Conservation (phyloP, 1,284 basidiomycete species). For the Leccinum cinnamomeum region DNA sequence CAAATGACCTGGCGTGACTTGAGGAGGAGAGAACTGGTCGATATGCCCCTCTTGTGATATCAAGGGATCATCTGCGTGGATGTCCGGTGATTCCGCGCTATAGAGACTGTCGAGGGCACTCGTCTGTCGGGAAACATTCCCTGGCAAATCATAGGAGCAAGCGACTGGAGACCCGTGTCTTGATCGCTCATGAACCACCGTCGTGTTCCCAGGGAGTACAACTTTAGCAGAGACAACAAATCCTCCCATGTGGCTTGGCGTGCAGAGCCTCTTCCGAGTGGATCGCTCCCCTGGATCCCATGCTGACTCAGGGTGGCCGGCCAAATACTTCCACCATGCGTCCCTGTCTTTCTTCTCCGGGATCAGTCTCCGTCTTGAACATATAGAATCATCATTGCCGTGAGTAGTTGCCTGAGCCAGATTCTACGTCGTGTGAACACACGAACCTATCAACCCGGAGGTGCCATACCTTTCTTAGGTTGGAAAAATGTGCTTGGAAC, state of each 20-base stretch:
- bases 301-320: constrained; percentile 62
- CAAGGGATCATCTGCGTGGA: background rate
- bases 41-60: background rate
- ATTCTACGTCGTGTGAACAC: constrained; percentile 48
- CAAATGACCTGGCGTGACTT: constrained; percentile 51
- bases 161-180: background rate
- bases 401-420: constrained; percentile 58
- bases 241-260: constrained; percentile 36
- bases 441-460: background rate
- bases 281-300: constrained; percentile 51
- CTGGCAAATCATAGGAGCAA: background rate
- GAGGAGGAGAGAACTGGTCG: constrained; percentile 15
- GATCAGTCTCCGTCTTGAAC: constrained; percentile 40
- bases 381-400: constrained; percentile 37
- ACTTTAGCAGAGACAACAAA: constrained; percentile 35
- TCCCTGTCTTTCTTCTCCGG: constrained; percentile 71
- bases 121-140: background rate
- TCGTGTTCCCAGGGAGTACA: constrained; percentile 10
- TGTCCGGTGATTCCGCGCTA: background rate
- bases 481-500: constrained; percentile 58
- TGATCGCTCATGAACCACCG: constrained; percentile 8
- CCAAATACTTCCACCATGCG: constrained; percentile 75
- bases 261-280: constrained; percentile 25
- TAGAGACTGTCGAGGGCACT: background rate
- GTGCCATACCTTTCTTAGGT: constrained; percentile 57